A percentile compares a stretch with the other conserved stretches of the same genome.
Evolutionary conservation across 441 rosid species (phyloP).

Genomic region (Geranium incanum): DNA sequence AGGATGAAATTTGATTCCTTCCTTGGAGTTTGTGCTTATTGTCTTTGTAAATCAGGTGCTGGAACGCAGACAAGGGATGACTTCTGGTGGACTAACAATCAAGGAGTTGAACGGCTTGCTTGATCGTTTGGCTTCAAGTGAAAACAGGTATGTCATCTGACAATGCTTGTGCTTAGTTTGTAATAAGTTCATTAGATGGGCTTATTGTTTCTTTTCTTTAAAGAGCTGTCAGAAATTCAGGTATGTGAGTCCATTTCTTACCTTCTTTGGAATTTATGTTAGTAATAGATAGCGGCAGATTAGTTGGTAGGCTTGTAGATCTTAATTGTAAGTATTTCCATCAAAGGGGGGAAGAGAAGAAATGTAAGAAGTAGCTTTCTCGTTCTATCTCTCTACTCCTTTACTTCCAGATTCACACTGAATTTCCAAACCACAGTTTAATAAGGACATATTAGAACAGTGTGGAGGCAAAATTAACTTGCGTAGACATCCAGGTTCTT

Average conservation of each 20-base stretch:
- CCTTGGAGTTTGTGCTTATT: background rate
- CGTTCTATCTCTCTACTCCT: background rate
- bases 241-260: background rate
- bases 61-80: conserved; percentile 77
- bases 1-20: background rate
- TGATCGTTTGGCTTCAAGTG: conserved; percentile 68
- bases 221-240: background rate
- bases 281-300: background rate
- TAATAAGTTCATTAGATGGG: background rate
- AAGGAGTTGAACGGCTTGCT: conserved; percentile 72
- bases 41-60: conserved; percentile 40
- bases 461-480: background rate
- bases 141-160: conserved; percentile 44
- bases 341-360: background rate
- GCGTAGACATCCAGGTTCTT: background rate
- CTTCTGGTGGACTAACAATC: conserved; percentile 65
- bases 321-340: background rate
- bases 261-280: background rate
- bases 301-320: background rate
- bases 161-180: background rate
- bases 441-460: background rate
- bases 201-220: background rate
- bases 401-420: background rate
- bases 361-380: background rate
- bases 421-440: background rate